A percentile compares a stretch with the other conserved stretches of the same genome.
Conservation (phyloP, 2,329 filamentous ascomycete genomes). For the Delphinella strobiligena region DNA sequence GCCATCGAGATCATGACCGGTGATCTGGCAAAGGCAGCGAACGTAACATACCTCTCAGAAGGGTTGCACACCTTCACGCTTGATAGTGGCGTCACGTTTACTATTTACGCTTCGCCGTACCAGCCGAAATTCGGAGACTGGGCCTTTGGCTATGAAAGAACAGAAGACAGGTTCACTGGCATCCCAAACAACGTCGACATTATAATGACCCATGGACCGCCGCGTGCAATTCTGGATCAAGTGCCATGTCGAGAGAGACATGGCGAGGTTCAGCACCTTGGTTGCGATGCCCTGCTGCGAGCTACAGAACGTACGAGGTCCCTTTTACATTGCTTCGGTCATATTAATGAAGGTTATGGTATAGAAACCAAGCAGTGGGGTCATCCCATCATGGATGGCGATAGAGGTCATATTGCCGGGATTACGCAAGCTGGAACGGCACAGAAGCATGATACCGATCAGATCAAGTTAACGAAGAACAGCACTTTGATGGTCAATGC, state of each 20-base stretch:
- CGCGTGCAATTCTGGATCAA: constrained; percentile 38
- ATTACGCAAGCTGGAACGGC: no score
- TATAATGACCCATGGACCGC: constrained; percentile 50
- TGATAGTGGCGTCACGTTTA: constrained; percentile 36
- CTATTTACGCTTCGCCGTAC: constrained; percentile 42
- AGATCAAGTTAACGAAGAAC: no score
- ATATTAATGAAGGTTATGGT: constrained; percentile 48
- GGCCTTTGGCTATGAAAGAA: not conserved
- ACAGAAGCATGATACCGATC: no score
- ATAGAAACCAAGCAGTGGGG: no score
- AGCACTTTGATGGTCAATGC: no score
- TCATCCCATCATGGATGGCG: no score
- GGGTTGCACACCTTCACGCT: constrained; percentile 36
- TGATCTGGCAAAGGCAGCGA: constrained; percentile 1
- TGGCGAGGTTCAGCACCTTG: no score
- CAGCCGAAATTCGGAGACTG: constrained; percentile 31
- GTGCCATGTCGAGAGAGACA: constrained; percentile 17
- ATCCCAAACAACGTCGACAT: constrained; percentile 33
- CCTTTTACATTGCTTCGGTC: constrained; percentile 47
- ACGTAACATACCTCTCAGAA: constrained; percentile 33
- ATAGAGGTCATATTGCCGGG: no score
- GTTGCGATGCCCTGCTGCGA: constrained; percentile 41
- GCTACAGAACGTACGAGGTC: constrained; percentile 41
- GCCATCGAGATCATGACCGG: constrained; percentile 10
- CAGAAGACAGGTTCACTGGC: not conserved